Evolutionary conservation across 140 eudicot species (phyloP).

Genomic region (Cichorium intybus): DNA sequence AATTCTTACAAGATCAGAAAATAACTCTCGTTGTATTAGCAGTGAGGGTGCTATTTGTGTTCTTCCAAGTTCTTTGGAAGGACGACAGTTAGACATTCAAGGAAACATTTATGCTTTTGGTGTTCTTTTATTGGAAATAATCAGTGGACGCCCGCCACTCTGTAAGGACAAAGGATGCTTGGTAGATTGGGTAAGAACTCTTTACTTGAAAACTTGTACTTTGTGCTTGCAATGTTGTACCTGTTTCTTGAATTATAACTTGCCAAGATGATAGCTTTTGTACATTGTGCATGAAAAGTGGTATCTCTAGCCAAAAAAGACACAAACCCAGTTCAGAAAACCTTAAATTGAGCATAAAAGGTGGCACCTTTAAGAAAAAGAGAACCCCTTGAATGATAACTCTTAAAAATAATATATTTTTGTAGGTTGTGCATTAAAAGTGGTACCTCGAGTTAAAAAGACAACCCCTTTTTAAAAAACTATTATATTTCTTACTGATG

Average conservation of each 20-base stretch:
- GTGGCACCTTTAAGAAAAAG: too few relatives aligned
- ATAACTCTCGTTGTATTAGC: conserved; percentile 63
- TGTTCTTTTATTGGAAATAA: conserved; percentile 73
- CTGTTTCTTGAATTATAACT: background rate
- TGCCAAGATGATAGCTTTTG: background rate
- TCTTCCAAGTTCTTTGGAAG: conserved; percentile 68
- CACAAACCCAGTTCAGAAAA: background rate
- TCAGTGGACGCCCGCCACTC: conserved; percentile 88
- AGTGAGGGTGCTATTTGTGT: conserved; percentile 73
- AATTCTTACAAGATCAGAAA: conserved; percentile 81
- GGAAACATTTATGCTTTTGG: conserved; percentile 91
- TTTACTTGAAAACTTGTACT: conserved; percentile 8
- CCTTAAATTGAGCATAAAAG: too few relatives aligned
- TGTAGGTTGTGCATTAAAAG: too few relatives aligned
- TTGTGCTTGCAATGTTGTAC: conserved; percentile 17
- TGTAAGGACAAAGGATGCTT: conserved; percentile 77
- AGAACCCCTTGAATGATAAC: too few relatives aligned
- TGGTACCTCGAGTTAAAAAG: too few relatives aligned
- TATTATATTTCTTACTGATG: too few relatives aligned
- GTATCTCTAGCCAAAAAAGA: background rate
- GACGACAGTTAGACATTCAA: conserved; percentile 67
- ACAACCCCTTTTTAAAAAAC: too few relatives aligned
- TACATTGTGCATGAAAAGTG: conserved; percentile 1
- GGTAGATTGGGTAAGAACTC: conserved; percentile 83
- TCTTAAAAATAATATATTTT: too few relatives aligned